Evolutionary conservation across 352 stramenopile genomes (phyloP).

Genomic region (Phytophthora vignae): DNA sequence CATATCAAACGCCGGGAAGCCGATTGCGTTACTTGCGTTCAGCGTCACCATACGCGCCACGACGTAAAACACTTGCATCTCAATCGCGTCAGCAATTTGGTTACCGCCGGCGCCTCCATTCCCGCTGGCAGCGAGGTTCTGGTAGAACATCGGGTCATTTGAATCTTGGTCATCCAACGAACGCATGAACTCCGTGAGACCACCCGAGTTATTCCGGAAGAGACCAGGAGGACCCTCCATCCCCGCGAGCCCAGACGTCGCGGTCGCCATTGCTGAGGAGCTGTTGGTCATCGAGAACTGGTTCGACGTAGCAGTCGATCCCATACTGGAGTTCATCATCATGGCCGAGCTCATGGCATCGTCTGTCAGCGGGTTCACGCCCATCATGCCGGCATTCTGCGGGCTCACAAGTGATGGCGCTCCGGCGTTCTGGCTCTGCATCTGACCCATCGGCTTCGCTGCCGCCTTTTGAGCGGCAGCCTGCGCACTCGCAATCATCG

Average conservation of each 20-base stretch:
- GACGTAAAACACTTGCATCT: slow-evolving; percentile 86
- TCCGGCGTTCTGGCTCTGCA: slow-evolving; percentile 31
- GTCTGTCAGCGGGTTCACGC: slow-evolving; percentile 39
- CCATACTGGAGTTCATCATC: slow-evolving; percentile 81
- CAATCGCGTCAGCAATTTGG: slow-evolving; percentile 75
- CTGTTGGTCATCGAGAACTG: slow-evolving; percentile 67
- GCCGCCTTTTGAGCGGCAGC: slow-evolving; percentile 52
- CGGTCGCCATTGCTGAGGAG: slow-evolving; percentile 38
- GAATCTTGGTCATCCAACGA: slow-evolving; percentile 76
- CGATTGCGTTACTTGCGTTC: slow-evolving; percentile 73
- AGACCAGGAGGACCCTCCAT: slow-evolving; percentile 78
- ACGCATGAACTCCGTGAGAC: slow-evolving; percentile 82
- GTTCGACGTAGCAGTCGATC: slow-evolving; percentile 39
- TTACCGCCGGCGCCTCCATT: slow-evolving; percentile 39
- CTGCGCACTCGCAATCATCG: slow-evolving; percentile 63
- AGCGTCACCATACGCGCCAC: slow-evolving; percentile 81
- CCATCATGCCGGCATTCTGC: slow-evolving; percentile 47
- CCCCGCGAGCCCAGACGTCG: slow-evolving; percentile 51
- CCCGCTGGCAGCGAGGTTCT: slow-evolving; percentile 50
- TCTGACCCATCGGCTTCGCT: slow-evolving; percentile 52
- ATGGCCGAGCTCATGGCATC: slow-evolving; percentile 61
- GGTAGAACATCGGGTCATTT: slow-evolving; percentile 69
- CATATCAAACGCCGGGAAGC: slow-evolving; percentile 80
- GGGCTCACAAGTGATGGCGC: slow-evolving; percentile 54
- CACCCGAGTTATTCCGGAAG: slow-evolving; percentile 79